Percentiles rank a stretch among this genome's conserved stretches.
Evolutionary conservation across 805 yeast genomes (phyloP).

Genomic region (Suhomyces sp.): DNA sequence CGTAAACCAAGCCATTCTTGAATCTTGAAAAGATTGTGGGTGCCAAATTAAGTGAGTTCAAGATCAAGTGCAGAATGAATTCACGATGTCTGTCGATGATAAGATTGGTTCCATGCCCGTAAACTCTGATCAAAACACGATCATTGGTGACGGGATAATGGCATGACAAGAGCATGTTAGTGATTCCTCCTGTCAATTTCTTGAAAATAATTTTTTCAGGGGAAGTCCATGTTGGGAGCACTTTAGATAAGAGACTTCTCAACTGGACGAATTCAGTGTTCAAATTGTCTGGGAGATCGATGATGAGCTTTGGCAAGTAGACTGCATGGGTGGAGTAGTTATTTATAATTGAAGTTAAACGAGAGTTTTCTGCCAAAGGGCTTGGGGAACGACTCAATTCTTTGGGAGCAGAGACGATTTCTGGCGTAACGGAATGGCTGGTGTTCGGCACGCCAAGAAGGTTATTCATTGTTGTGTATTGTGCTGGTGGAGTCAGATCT

Average conservation of each 20-base stretch:
- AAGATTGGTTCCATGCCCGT: constrained; percentile 70
- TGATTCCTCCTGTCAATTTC: constrained; percentile 61
- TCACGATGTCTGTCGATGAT: constrained; percentile 76
- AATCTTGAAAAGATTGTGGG: constrained; percentile 69
- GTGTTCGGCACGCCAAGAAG: background rate
- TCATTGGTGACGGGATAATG: constrained; percentile 30
- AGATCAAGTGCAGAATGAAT: constrained; percentile 64
- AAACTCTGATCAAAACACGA: constrained; percentile 60
- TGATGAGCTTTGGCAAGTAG: constrained; percentile 45
- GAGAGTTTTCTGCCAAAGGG: constrained; percentile 5
- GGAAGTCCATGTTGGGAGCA: constrained; percentile 46
- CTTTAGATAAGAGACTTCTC: constrained; percentile 35
- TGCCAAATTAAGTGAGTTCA: constrained; percentile 60
- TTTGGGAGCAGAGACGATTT: background rate
- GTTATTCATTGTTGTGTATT: background rate
- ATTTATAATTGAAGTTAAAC: constrained; percentile 13
- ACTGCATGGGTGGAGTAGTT: constrained; percentile 47
- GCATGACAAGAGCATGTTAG: constrained; percentile 58
- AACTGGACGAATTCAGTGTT: constrained; percentile 37
- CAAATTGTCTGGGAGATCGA: constrained; percentile 38
- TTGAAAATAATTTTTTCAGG: constrained; percentile 32
- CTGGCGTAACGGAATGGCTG: background rate
- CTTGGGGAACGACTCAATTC: constrained; percentile 5
- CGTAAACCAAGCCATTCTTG: constrained; percentile 71
- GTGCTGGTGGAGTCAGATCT: constrained; percentile 7